Evolutionary conservation across 129 eudicot genomes (phyloP).

Genomic region (Flaveria trinervia): DNA sequence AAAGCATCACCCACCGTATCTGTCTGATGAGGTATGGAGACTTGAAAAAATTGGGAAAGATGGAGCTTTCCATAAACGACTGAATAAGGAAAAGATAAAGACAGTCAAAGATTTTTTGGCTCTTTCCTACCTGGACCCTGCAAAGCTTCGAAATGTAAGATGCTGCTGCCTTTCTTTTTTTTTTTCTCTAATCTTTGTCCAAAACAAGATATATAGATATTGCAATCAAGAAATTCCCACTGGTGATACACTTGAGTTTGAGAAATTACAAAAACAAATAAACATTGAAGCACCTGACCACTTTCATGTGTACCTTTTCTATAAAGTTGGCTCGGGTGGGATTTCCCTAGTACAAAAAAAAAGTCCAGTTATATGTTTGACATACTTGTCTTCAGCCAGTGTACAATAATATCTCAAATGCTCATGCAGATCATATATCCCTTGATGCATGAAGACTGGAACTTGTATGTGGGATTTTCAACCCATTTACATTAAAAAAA

Average conservation of each 20-base stretch:
- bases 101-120: constrained; percentile 80
- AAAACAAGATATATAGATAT: not conserved
- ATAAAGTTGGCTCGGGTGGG: not conserved
- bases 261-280: not conserved
- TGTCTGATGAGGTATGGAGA: constrained; percentile 92
- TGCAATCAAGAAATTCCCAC: not conserved
- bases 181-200: not conserved
- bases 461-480: not conserved
- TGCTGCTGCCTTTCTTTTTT: not conserved
- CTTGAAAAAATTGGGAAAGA: constrained; percentile 94
- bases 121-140: constrained; percentile 57
- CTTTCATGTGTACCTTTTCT: not conserved
- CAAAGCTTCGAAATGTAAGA: constrained; percentile 76
- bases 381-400: constrained; percentile 5
- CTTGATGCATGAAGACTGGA: not conserved
- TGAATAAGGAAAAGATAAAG: constrained; percentile 58
- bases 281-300: not conserved
- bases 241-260: not conserved
- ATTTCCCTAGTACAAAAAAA: not conserved
- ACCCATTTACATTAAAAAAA: not conserved
- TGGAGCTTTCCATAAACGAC: constrained; percentile 94
- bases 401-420: not conserved
- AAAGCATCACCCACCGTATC: constrained; percentile 93
- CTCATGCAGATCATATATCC: constrained; percentile 7
- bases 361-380: not conserved